phyloP scores from a whole-genome alignment of 192 early-diverging fungal species.

The Tieghemiomyces parasiticus region DNA sequence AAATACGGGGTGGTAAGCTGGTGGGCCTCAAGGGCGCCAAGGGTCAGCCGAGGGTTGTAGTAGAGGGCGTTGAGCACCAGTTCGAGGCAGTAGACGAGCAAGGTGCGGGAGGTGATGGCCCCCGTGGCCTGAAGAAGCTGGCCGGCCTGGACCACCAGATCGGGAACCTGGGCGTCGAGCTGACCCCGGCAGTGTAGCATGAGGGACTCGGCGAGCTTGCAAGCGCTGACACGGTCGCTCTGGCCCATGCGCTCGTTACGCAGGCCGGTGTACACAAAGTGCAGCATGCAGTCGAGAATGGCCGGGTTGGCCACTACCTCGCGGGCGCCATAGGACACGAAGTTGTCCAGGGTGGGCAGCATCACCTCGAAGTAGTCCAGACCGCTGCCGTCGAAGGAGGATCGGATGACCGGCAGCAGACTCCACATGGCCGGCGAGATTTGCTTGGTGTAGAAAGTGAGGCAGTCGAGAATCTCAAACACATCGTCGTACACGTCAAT shows the following conservation, averaged over 20 bases:
- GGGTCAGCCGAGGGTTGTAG: constrained; percentile 69
- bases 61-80: constrained; percentile 71
- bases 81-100: constrained; percentile 66
- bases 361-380: constrained; percentile 86
- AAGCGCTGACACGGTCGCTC: constrained; percentile 63
- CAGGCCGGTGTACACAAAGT: constrained; percentile 77
- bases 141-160: constrained; percentile 52
- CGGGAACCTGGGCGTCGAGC: constrained; percentile 55
- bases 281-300: constrained; percentile 57
- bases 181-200: constrained; percentile 70
- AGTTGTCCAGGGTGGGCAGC: constrained; percentile 83
- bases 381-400: constrained; percentile 63
- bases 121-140: constrained; percentile 40
- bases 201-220: constrained; percentile 75
- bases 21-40: constrained; percentile 64
- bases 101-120: constrained; percentile 43
- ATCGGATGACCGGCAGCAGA: constrained; percentile 56
- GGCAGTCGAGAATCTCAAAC: constrained; percentile 81
- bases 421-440: constrained; percentile 76
- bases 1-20: constrained; percentile 65
- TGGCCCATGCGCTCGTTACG: constrained; percentile 60
- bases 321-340: constrained; percentile 71
- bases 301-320: constrained; percentile 49
- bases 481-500: constrained; percentile 71
- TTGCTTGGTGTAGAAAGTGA: constrained; percentile 66